phyloP scores from a whole-genome alignment of 768 basidiomycete species.

The Hericium erinaceus region DNA sequence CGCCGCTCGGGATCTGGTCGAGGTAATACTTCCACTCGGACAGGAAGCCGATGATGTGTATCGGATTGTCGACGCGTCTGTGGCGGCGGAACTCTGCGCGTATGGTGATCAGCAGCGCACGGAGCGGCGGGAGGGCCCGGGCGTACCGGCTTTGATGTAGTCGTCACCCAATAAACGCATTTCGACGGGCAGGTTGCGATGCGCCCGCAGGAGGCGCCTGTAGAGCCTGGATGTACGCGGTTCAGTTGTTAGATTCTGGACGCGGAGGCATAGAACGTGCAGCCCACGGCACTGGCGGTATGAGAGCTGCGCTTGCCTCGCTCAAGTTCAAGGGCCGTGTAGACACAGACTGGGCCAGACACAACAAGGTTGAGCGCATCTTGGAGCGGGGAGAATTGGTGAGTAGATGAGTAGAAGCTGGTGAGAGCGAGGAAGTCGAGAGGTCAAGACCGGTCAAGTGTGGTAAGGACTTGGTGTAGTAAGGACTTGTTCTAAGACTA shows the following conservation, averaged over 20 bases:
- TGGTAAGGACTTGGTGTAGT: no score
- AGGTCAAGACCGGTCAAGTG: no score
- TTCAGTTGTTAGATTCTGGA: not conserved
- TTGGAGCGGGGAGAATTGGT: no score
- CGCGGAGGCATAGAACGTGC: not conserved
- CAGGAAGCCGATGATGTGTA: slow-evolving; percentile 90
- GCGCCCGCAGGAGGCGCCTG: slow-evolving; percentile 33
- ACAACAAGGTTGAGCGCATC: slow-evolving; percentile 7
- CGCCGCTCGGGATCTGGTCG: slow-evolving; percentile 50
- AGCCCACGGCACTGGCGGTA: slow-evolving; percentile 34
- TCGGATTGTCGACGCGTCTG: slow-evolving; percentile 68
- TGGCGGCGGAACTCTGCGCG: slow-evolving; percentile 79
- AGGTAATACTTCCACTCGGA: slow-evolving; percentile 94
- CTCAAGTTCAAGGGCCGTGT: slow-evolving; percentile 21
- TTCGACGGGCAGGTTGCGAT: slow-evolving; percentile 32
- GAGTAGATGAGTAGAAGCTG: no score
- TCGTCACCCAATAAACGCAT: slow-evolving; percentile 39
- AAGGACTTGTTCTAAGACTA: no score
- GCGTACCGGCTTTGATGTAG: slow-evolving; percentile 32
- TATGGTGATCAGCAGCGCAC: not conserved
- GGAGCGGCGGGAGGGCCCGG: not conserved
- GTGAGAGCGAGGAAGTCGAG: no score
- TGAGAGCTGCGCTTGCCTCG: slow-evolving; percentile 27
- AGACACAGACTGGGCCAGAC: slow-evolving; percentile 20
- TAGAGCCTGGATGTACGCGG: slow-evolving; percentile 25